Percentiles rank a stretch among this genome's conserved stretches.
Conservation (phyloP, 2,329 filamentous ascomycete genomes). For the Colletotrichum nymphaeae region DNA sequence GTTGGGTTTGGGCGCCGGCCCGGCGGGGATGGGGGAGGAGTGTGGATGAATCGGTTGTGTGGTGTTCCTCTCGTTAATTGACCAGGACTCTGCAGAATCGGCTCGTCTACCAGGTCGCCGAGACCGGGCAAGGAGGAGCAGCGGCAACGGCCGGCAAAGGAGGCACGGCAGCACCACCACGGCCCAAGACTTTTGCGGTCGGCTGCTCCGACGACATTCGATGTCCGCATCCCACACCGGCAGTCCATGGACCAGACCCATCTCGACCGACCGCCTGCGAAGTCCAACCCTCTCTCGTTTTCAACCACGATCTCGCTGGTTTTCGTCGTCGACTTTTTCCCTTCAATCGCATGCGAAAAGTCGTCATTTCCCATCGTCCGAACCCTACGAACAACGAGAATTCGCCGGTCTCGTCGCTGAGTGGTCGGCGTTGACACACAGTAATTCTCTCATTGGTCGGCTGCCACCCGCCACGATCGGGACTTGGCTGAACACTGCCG, state of each 20-base stretch:
- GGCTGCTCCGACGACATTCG: slow-evolving; percentile 26
- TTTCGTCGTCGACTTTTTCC: not conserved
- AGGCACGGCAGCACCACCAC: slow-evolving; percentile 7
- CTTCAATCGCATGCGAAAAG: slow-evolving; percentile 29
- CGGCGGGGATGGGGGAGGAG: slow-evolving; percentile 20
- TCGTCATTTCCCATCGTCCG: slow-evolving; percentile 33
- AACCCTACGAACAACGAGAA: slow-evolving; percentile 24
- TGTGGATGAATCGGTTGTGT: slow-evolving; percentile 6
- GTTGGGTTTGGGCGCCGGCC: slow-evolving; percentile 32
- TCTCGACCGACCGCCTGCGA: slow-evolving; percentile 22
- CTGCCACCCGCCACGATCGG: slow-evolving; percentile 32
- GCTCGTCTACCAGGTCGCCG: slow-evolving; percentile 19
- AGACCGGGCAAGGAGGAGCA: slow-evolving; percentile 22
- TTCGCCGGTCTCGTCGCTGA: slow-evolving; percentile 36
- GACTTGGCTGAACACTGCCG: slow-evolving; percentile 33
- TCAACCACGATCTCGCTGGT: not conserved
- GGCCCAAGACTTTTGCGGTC: slow-evolving; percentile 8
- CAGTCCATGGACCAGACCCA: slow-evolving; percentile 26
- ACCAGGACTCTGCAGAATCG: slow-evolving; percentile 29
- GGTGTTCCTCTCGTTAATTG: slow-evolving; percentile 12
- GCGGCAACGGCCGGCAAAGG: slow-evolving; percentile 23
- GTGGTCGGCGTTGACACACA: slow-evolving; percentile 37
- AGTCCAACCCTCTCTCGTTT: not conserved
- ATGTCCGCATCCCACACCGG: slow-evolving; percentile 31
- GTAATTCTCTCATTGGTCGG: slow-evolving; percentile 37